Evolutionary conservation across 2,329 filamentous ascomycete species (phyloP).

Genomic region (Erysiphe pulchra): DNA sequence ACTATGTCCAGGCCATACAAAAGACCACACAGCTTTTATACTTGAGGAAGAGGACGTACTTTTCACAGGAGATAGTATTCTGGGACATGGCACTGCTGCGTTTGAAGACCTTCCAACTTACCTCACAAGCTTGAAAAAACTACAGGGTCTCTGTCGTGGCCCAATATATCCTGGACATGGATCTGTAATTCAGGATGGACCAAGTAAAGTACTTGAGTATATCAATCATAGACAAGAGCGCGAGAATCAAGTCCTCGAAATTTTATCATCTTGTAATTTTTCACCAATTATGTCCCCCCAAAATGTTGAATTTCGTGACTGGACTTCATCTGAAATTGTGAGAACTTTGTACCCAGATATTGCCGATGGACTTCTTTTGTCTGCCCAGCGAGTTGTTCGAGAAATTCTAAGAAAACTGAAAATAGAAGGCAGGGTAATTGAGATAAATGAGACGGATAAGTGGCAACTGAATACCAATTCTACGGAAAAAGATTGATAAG

Average conservation of each 20-base stretch:
- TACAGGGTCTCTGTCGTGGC: slow-evolving; percentile 38
- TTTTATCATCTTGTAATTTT: too few relatives aligned
- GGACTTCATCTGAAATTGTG: slow-evolving; percentile 63
- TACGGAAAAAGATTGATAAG: too few relatives aligned
- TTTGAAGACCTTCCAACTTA: slow-evolving; percentile 56
- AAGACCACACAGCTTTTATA: slow-evolving; percentile 58
- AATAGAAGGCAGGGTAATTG: slow-evolving; percentile 39
- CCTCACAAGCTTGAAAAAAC: slow-evolving; percentile 38
- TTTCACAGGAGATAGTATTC: slow-evolving; percentile 73
- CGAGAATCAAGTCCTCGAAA: slow-evolving; percentile 26
- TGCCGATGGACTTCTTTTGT: slow-evolving; percentile 44
- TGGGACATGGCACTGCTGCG: slow-evolving; percentile 67
- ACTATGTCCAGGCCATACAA: slow-evolving; percentile 48
- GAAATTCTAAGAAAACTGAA: slow-evolving; percentile 62
- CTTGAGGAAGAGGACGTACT: slow-evolving; percentile 59
- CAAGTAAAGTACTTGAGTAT: slow-evolving; percentile 46
- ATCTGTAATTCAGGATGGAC: slow-evolving; percentile 46
- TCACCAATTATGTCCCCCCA: slow-evolving; percentile 2
- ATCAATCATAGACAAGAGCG: slow-evolving; percentile 56
- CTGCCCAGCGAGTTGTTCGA: slow-evolving; percentile 50
- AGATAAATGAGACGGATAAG: slow-evolving; percentile 8
- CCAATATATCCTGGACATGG: slow-evolving; percentile 77
- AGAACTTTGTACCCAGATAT: slow-evolving; percentile 65
- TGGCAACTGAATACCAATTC: too few relatives aligned
- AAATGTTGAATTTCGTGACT: slow-evolving; percentile 16